phyloP scores from a whole-genome alignment of 495 filamentous ascomycete genomes.

The Neurospora sp. region DNA sequence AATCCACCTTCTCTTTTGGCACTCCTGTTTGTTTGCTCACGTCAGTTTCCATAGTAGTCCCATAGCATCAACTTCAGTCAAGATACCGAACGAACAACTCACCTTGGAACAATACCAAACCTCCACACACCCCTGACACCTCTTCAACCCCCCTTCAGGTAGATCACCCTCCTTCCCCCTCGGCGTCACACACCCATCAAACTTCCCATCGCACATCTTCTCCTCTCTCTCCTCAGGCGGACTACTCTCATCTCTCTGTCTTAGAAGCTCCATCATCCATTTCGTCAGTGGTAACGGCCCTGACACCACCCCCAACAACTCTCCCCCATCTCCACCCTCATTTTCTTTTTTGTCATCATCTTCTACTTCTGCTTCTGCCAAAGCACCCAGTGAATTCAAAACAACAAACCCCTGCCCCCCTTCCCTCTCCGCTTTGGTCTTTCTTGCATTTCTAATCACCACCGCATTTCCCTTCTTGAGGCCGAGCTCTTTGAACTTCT shows the following conservation, averaged over 20 bases:
- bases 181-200: neutral
- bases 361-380: conserved; percentile 3
- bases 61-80: no score
- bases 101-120: conserved; percentile 35
- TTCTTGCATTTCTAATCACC: conserved; percentile 20
- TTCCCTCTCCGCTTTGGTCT: conserved; percentile 21
- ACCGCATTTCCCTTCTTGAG: conserved; percentile 24
- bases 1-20: conserved; percentile 31
- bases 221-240: conserved; percentile 4
- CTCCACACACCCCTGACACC: conserved; percentile 32
- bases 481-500: conserved; percentile 13
- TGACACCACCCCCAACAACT: conserved; percentile 19
- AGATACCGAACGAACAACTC: neutral
- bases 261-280: conserved; percentile 16
- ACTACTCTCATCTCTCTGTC: conserved; percentile 3
- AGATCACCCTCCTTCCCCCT: conserved; percentile 6
- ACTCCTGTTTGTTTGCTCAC: conserved; percentile 15
- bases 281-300: conserved; percentile 21
- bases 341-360: no score
- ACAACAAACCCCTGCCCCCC: conserved; percentile 26
- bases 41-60: no score
- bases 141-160: conserved; percentile 13
- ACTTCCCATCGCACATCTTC: conserved; percentile 2
- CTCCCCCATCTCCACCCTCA: no score
- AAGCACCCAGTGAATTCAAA: conserved; percentile 11